These are phyloP conservation scores for Aspergillus tanneri DNA, from an alignment of 2,329 filamentous ascomycete genomes.

Conservation along the genomic window DNA sequence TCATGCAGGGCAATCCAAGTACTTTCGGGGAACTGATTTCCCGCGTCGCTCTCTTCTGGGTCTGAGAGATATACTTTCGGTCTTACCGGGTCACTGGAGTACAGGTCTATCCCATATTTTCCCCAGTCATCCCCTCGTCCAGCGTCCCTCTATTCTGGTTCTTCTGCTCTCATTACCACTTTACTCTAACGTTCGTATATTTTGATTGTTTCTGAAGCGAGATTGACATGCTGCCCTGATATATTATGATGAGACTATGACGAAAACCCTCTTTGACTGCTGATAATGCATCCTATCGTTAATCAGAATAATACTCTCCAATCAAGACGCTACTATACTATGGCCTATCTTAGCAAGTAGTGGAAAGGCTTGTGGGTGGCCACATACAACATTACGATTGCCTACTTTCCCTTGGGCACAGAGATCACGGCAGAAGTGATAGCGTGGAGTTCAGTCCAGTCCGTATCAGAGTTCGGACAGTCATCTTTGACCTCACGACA, in stretches of 20 bases:
- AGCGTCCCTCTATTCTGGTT: not conserved
- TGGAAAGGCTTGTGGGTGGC: constrained; percentile 21
- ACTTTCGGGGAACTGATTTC: constrained; percentile 10
- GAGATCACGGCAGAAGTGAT: constrained; percentile 30
- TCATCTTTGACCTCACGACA: not conserved
- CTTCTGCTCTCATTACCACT: too few species aligned
- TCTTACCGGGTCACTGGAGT: constrained; percentile 7
- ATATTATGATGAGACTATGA: not conserved
- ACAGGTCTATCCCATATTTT: constrained; percentile 12
- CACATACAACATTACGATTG: constrained; percentile 20
- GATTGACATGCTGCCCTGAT: not conserved
- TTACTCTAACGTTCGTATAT: too few species aligned
- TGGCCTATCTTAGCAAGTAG: constrained; percentile 4
- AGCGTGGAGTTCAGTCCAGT: constrained; percentile 21
- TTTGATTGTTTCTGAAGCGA: not conserved
- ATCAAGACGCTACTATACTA: constrained; percentile 2
- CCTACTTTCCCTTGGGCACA: constrained; percentile 29
- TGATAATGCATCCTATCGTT: not conserved
- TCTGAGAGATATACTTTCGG: constrained; percentile 16
- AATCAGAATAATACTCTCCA: not conserved
- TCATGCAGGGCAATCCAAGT: constrained; percentile 18
- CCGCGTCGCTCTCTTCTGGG: constrained; percentile 11
- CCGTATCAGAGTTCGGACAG: constrained; percentile 7
- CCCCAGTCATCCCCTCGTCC: constrained; percentile 8
- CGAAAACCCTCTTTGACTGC: not conserved